Conservation (phyloP, 306 rosid species). For the Rubus parviflorus region DNA sequence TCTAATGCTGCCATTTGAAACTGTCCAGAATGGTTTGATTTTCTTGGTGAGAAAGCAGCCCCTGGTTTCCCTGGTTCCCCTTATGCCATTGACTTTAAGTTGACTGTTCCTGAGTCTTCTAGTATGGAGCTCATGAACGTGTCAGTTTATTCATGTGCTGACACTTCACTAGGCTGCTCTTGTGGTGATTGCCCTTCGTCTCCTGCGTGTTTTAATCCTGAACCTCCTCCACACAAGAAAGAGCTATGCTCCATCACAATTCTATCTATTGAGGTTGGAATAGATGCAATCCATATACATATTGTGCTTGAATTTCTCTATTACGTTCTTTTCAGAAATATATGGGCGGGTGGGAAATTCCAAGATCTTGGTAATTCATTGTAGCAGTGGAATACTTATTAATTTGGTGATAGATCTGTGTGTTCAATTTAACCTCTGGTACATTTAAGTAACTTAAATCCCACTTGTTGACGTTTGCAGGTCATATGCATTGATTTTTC, state of each 20-base stretch:
- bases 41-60: conserved; percentile 73
- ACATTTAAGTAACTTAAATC: conserved; percentile 25
- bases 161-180: conserved; percentile 94
- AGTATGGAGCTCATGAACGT: conserved; percentile 78
- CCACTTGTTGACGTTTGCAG: conserved; percentile 46
- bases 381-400: conserved; percentile 8
- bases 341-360: not conserved
- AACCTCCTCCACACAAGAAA: conserved; percentile 68
- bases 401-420: not conserved
- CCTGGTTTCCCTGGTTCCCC: conserved; percentile 94
- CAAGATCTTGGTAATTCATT: conserved; percentile 15
- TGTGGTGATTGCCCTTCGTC: conserved; percentile 96
- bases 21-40: conserved; percentile 80
- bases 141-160: conserved; percentile 74
- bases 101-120: conserved; percentile 47
- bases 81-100: conserved; percentile 67
- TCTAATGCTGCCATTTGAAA: conserved; percentile 35
- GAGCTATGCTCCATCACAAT: conserved; percentile 66
- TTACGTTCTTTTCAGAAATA: conserved; percentile 3
- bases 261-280: conserved; percentile 71
- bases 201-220: conserved; percentile 60
- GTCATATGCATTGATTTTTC: conserved; percentile 78
- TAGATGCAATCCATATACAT: conserved; percentile 13
- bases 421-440: conserved; percentile 18
- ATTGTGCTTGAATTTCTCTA: conserved; percentile 14